Percentiles rank a stretch among this genome's conserved stretches.
phyloP scores from a whole-genome alignment of 768 basidiomycete genomes.

The Cystofilobasidium bisporidii region DNA sequence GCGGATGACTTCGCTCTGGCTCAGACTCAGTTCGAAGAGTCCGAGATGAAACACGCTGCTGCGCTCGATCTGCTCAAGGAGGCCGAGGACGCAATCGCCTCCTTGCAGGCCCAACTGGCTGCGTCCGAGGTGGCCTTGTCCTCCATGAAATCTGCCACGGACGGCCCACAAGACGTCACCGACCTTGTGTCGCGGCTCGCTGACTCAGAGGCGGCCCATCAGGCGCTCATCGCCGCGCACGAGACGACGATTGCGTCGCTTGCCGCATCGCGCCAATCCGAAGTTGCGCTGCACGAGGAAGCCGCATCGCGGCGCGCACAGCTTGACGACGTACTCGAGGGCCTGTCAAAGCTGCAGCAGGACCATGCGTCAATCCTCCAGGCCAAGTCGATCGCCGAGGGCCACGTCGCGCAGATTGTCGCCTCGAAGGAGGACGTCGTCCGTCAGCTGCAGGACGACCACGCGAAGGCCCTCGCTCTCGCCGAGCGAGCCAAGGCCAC shows the following conservation, averaged over 20 bases:
- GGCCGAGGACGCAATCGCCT: neutral
- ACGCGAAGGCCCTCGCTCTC: neutral
- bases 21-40: neutral
- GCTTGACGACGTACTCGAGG: neutral
- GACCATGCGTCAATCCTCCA: neutral
- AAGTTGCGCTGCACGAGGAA: neutral
- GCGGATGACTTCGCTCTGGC: neutral
- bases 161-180: neutral
- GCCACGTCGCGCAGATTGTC: neutral
- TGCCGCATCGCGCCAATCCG: neutral
- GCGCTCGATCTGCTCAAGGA: neutral
- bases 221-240: neutral
- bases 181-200: neutral
- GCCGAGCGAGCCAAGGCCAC: neutral
- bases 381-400: neutral
- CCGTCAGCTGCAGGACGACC: neutral
- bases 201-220: neutral
- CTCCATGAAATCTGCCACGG: neutral
- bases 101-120: neutral
- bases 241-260: neutral
- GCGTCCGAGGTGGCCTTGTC: neutral
- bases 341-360: conserved; percentile 3
- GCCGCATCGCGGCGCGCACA: neutral
- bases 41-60: neutral
- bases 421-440: neutral